Conservation (phyloP, 140 eudicot genomes). For the Erigeron philadelphicus region DNA sequence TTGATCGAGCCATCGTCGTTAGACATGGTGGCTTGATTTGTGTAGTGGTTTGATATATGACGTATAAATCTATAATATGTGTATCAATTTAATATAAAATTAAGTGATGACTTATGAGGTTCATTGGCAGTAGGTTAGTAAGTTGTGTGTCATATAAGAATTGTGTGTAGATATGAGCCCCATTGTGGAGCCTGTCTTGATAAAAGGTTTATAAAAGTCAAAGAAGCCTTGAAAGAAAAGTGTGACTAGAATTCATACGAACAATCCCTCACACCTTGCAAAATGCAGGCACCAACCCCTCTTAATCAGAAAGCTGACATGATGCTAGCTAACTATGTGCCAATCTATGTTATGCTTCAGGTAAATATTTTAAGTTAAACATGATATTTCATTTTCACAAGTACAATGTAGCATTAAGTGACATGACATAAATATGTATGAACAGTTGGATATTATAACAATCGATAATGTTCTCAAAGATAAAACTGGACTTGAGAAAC, state of each 20-base stretch:
- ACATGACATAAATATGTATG: not conserved
- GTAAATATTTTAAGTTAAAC: constrained; percentile 28
- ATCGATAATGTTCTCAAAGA: constrained; percentile 47
- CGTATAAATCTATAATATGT: too few relatives aligned
- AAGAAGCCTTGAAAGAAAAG: constrained; percentile 16
- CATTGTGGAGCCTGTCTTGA: too few relatives aligned
- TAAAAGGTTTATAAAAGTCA: not conserved
- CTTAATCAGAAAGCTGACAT: constrained; percentile 27
- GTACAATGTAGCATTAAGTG: not conserved
- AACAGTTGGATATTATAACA: constrained; percentile 64
- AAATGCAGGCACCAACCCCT: constrained; percentile 37
- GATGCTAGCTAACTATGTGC: constrained; percentile 65
- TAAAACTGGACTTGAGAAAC: constrained; percentile 47
- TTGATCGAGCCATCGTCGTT: too few relatives aligned
- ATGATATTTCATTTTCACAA: not conserved
- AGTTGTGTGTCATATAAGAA: too few relatives aligned
- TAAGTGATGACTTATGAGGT: too few relatives aligned
- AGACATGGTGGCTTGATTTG: too few relatives aligned
- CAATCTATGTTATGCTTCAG: constrained; percentile 85
- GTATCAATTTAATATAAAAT: too few relatives aligned
- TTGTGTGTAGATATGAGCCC: too few relatives aligned
- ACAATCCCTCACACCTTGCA: constrained; percentile 26
- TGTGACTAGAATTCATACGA: not conserved
- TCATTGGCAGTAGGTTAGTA: too few relatives aligned
- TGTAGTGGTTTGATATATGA: too few relatives aligned